Base-by-base conservation (phyloP, 169 alveolate species). In the Eimeria necatrix region DNA sequence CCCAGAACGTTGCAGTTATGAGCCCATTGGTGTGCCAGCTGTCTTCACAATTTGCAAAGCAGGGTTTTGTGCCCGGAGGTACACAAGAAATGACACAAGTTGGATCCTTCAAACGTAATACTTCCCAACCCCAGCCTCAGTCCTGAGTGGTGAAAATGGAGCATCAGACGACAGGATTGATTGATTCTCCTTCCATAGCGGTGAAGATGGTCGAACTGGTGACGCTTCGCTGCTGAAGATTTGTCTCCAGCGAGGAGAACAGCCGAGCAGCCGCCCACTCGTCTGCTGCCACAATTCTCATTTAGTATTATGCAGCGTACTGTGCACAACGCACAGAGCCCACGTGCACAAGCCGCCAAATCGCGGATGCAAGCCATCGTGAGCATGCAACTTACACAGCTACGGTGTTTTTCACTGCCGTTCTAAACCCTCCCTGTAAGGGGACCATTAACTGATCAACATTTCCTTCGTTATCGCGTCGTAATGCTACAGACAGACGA, bases 1-100 rank as follows among this genome's bases (percentile, higher is more conserved):
- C 95, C 60, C 97, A 96, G 46, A 95, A 95, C 51, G 89, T 87
- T 24, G 90, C 93, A 4, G 60, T 85, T 41, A 93, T 87, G 93
- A 93, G 93, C 78, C 95, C 95, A 4, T 46, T 93, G 93, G 90
- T 93, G 26, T 80, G 90, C 64, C 87, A 93, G 87, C 93, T 93
- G 41, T 93, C 95, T 9, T 71, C 89, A n/a, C 92, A 93, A 46
- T 81, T 93, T 46, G 95, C 93, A 10, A 80, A 83, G 22, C 95
- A 93, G 60, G 95, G 90, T 4, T 85, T 85, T 46, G 93, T 85
- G 22, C 93, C 93, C 18, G 93, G 93, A 16, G 93, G 93, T 22
- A 85, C 93, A 7, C 93, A 85, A 61, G 93, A 85, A 20, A 61
- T 85, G 80, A 85, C 93, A 8, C 76, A 85, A 4, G 56, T 48